phyloP scores from a whole-genome alignment of 176 grass and related monocot species.

The Triticum timopheevii region DNA sequence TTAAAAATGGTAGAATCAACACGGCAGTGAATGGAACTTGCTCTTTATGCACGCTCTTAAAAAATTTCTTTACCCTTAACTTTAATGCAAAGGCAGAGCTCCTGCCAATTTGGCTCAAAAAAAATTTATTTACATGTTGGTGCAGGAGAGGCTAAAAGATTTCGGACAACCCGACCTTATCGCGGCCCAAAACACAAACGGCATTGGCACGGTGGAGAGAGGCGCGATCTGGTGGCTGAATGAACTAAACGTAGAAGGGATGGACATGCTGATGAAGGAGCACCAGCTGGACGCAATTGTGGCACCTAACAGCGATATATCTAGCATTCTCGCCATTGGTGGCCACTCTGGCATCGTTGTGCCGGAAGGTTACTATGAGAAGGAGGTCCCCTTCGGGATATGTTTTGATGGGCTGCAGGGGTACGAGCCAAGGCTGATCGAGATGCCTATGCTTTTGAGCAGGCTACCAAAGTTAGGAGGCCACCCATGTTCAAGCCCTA shows the following conservation, averaged over 20 bases:
- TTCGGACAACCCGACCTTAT: constrained; percentile 16
- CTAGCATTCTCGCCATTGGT: constrained; percentile 23
- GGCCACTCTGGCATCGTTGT: constrained; percentile 46
- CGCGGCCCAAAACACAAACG: constrained; percentile 20
- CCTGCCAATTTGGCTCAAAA: no score
- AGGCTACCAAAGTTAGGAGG: constrained; percentile 44
- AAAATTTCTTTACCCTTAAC: no score
- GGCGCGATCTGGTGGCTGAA: constrained; percentile 9
- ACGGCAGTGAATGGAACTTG: no score
- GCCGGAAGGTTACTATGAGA: constrained; percentile 43
- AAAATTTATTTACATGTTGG: no score
- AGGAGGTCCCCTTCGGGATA: constrained; percentile 38
- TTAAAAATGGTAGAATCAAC: no score
- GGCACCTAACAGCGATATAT: neutral
- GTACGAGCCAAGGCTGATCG: constrained; percentile 51
- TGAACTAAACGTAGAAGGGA: constrained; percentile 19
- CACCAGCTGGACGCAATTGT: constrained; percentile 46
- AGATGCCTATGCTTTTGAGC: constrained; percentile 63
- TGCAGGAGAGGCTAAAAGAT: neutral
- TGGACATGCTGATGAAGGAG: constrained; percentile 46
- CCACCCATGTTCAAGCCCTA: constrained; percentile 30
- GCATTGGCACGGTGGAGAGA: constrained; percentile 24
- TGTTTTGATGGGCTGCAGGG: constrained; percentile 55
- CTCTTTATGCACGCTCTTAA: no score
- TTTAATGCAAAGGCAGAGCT: no score